phyloP scores from a whole-genome alignment of 1,284 basidiomycete species.

The Puccinia coronata region DNA sequence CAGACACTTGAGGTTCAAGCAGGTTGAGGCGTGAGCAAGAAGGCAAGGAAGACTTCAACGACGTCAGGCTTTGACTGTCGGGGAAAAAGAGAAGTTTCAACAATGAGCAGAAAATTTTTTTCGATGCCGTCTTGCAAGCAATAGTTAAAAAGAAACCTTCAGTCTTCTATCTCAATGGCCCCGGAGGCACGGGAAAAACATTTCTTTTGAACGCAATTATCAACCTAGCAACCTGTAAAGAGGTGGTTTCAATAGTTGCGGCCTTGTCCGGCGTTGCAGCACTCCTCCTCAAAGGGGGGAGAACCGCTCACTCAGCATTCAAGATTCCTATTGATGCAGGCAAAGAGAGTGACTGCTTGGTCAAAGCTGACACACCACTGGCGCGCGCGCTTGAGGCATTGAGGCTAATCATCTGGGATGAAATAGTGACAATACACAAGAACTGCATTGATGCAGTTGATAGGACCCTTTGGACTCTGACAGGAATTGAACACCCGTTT shows the following conservation, averaged over 20 bases:
- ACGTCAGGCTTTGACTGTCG: too few relatives aligned
- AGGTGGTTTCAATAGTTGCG: constrained; percentile 58
- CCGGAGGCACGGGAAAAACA: constrained; percentile 64
- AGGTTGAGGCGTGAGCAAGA: too few relatives aligned
- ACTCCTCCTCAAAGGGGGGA: constrained; percentile 60
- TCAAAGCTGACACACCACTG: neutral
- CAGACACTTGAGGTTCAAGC: too few relatives aligned
- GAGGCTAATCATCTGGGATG: constrained; percentile 12
- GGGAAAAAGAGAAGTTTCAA: too few relatives aligned
- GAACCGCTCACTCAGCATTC: constrained; percentile 22
- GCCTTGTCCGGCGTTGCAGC: constrained; percentile 62
- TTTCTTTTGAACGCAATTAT: constrained; percentile 62
- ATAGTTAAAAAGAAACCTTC: too few relatives aligned
- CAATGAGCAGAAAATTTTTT: constrained; percentile 6
- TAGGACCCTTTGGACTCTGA: neutral
- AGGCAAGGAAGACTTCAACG: too few relatives aligned
- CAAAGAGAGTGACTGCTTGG: constrained; percentile 54
- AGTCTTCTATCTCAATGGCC: constrained; percentile 62
- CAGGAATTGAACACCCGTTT: neutral
- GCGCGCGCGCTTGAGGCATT: neutral
- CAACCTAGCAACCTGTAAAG: constrained; percentile 55
- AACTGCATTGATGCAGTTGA: constrained; percentile 4
- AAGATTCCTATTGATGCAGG: neutral
- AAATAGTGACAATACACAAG: neutral
- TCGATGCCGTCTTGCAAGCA: constrained; percentile 59